Conservation (phyloP, 345 rosid species). For the Citrus glauca region DNA sequence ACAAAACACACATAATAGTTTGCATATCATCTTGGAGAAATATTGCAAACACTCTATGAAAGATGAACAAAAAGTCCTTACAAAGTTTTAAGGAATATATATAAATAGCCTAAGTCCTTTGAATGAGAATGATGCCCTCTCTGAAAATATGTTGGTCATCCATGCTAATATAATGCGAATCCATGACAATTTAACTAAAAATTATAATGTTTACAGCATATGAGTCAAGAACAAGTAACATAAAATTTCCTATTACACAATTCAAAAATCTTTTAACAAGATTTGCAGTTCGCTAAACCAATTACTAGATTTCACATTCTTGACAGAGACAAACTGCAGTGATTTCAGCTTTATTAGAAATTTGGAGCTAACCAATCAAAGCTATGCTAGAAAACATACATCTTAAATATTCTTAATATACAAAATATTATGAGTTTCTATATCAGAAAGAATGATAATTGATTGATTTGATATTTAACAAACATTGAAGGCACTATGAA, state of each 20-base stretch:
- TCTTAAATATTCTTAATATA: not conserved
- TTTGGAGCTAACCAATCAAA: not conserved
- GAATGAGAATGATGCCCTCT: not conserved
- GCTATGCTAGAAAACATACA: not conserved
- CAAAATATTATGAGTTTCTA: not conserved
- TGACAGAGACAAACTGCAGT: not conserved
- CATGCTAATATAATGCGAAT: not conserved
- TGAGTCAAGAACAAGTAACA: not conserved
- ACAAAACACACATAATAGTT: too few species aligned
- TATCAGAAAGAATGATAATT: too few species aligned
- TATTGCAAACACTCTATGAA: not conserved
- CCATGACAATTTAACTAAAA: not conserved
- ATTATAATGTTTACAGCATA: not conserved
- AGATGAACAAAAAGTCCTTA: not conserved
- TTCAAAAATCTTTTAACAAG: not conserved
- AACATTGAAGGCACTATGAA: too few species aligned
- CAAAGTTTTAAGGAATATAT: not conserved
- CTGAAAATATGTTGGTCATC: not conserved
- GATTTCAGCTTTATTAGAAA: not conserved
- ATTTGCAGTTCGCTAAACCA: not conserved
- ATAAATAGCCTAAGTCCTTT: not conserved
- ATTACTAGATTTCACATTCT: not conserved
- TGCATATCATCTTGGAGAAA: not conserved
- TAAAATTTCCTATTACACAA: not conserved
- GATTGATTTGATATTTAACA: too few species aligned